Evolutionary conservation across 352 stramenopile species (phyloP).

Genomic region (Pythium folliculosum): DNA sequence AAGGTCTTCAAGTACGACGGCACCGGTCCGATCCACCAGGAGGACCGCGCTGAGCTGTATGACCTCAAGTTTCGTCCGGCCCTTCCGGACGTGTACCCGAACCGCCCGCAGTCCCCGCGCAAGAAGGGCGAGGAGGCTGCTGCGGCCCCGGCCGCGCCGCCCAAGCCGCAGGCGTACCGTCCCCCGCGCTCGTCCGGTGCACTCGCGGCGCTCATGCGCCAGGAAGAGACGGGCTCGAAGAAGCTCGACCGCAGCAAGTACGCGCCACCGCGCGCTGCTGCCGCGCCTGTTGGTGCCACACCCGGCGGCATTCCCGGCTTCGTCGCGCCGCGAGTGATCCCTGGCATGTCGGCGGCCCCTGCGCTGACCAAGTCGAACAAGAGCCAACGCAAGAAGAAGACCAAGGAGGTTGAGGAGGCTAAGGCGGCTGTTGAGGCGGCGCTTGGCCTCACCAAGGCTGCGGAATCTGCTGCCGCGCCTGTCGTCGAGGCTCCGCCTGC

Average conservation of each 20-base stretch:
- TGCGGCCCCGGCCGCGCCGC: conserved; percentile 42
- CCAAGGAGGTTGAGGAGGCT: conserved; percentile 68
- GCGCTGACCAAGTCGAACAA: conserved; percentile 79
- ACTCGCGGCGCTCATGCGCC: conserved; percentile 94
- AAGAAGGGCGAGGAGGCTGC: conserved; percentile 63
- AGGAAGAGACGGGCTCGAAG: conserved; percentile 74
- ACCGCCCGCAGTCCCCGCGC: conserved; percentile 83
- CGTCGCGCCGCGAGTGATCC: conserved; percentile 53
- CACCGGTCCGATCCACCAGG: conserved; percentile 82
- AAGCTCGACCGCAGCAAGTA: conserved; percentile 90
- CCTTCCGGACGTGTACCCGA: conserved; percentile 76
- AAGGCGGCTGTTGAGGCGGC: conserved; percentile 64
- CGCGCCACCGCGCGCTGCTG: conserved; percentile 41
- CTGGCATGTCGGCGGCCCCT: conserved; percentile 56
- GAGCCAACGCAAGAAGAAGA: conserved; percentile 84
- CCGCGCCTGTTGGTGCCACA: conserved; percentile 13
- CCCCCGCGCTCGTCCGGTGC: conserved; percentile 87
- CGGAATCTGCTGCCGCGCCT: conserved; percentile 17
- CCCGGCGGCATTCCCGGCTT: conserved; percentile 42
- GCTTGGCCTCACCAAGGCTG: conserved; percentile 24
- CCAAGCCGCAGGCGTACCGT: conserved; percentile 83
- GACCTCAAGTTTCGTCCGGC: conserved; percentile 88
- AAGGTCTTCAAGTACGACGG: conserved; percentile 97
- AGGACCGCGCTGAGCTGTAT: conserved; percentile 82
- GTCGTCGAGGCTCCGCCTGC: conserved; percentile 15